Evolutionary conservation across 768 basidiomycete species (phyloP), one percentile per base, ranked within the genome.

Genomic region (Melanogaster broomeanus): DNA sequence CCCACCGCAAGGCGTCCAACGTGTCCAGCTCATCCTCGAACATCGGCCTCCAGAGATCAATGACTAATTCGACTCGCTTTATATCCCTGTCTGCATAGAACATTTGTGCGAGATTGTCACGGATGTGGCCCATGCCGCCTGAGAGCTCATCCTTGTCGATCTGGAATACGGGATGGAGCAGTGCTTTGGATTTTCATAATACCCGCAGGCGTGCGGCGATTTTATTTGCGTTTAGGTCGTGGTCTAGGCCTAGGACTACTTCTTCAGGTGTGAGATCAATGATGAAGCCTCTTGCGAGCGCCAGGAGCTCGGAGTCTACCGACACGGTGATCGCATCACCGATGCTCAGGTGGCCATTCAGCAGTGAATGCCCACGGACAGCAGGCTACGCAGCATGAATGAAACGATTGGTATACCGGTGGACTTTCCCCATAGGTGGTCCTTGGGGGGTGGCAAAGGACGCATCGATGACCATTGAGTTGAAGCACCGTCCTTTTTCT

Each of bases 141-240:
- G 84, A 82, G 42, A 98, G 71, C 67, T 98, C 97, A 64, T 98
- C 97, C 62, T 87, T 93, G 75, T 98, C 97, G 51, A 99, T 83
- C 15, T 95, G 82, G 73, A 93, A 99, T 19, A 71, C 79, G 30
- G 55, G 60, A 19, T 43, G 30, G 21, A 57, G 49, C n/a, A 25
- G 45, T 8, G 54, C 57, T n/a, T 33, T 48, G 37, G 46, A 44
- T 10, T 51, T 56, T 31, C 56, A 58, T 12, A 67, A 57, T 5
- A 51, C 62, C 9, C 63, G 62, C 39, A 74, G 56, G 16, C 74
- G 78, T 16, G 68, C 69, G 6, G 73, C 61, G 46, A 91, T 76
- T 21, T 69, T 72, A 13, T 74, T 67, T 11, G 77, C 60, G 52
- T 81, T 76, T 16, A 96, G 65, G n/a, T n/a, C n/a, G n/a, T n/a